Evolutionary conservation across 1,284 basidiomycete genomes (phyloP), one percentile per base, ranked within the genome.

Genomic region (Naganishia sp.): DNA sequence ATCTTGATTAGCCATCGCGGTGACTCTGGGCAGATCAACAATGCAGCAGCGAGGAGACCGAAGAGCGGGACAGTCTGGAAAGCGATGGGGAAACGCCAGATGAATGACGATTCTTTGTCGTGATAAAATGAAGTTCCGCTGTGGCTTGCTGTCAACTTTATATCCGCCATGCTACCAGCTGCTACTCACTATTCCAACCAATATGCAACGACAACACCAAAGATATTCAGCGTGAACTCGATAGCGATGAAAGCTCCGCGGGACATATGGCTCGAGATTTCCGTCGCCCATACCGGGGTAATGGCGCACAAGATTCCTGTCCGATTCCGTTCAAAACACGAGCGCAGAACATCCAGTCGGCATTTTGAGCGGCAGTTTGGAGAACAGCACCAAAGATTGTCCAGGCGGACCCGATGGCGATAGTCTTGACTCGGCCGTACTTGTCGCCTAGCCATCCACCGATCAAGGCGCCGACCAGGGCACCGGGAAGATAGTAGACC

Each of bases 241-340:
- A 75, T 71, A 6, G 71, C 74, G 32, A 76, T 69, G 28, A 72
- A 66, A 15, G 68, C 66, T 11, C 75, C 75, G 61, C 75, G 66
- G 13, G 68, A 68, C 46, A 68, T 67, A 56, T 75, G 74, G 49
- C 68, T 67, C 4, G 75, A 72, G 23, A 72, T 68, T 56, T 77
- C 76, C 13, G 73, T 73, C 6, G 68, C 68, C 68, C 74, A 74
- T 5, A 75, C 72, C 1, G 74, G 75, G 3, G 75, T 68, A 56
- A 77, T 70, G 13, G 72, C 70, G 54, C 75, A 74, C 25, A 77
- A 63, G n/a, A 69, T 66, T 4, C 75, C 75, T 2, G 72, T 75
- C 76, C 76, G 17, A 71, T 65, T 1, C 75, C 75, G 32, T 71
- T 73, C 58, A 76, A 66, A n/a, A 77, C 55, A 28, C 74, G 66